Evolutionary conservation across 257 asterid species (phyloP).

Genomic region (Datura wrightii): DNA sequence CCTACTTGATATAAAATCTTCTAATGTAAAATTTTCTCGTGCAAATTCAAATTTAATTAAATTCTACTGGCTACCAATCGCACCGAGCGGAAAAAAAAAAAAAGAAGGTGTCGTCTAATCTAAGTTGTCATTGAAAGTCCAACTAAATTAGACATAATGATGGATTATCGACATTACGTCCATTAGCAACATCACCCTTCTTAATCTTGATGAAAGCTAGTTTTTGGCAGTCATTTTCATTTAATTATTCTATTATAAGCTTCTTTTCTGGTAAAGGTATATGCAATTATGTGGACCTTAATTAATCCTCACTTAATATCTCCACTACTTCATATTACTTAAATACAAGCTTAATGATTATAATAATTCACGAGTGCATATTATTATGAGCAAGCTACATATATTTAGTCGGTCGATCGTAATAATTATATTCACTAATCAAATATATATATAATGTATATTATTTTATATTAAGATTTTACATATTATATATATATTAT

Average conservation of each 20-base stretch:
- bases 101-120: background rate
- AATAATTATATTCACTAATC: no score
- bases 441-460: background rate
- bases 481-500: no score
- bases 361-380: conserved; percentile 16
- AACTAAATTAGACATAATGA: conserved; percentile 37
- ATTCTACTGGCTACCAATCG: no score
- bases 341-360: background rate
- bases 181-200: conserved; percentile 39
- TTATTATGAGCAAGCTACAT: no score
- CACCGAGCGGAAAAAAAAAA: no score
- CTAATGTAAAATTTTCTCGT: no score
- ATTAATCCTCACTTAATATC: background rate
- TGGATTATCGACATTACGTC: conserved; percentile 38
- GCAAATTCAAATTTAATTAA: no score
- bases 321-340: conserved; percentile 9
- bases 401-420: no score
- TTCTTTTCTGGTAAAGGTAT: background rate
- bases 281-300: conserved; percentile 32
- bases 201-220: conserved; percentile 34
- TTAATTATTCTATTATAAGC: background rate
- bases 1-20: no score
- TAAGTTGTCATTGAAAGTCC: conserved; percentile 25
- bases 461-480: background rate
- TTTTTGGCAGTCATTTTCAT: conserved; percentile 26